Base-by-base conservation (phyloP, 2,329 filamentous ascomycete species). In the Stachybotrys elegans region DNA sequence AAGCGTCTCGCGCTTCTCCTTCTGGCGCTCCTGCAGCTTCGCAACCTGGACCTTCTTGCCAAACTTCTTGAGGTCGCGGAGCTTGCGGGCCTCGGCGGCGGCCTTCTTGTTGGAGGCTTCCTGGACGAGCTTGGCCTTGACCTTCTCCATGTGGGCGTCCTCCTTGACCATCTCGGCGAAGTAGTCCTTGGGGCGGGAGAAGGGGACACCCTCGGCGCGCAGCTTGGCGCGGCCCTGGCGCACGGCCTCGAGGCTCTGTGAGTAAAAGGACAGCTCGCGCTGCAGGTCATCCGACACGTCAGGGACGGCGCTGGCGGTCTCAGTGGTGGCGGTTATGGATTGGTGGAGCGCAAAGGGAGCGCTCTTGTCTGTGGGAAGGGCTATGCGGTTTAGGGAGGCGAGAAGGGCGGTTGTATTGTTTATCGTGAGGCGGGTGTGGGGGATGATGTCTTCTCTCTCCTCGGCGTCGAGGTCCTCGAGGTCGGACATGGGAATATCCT, bases 141-240 rank as follows among this genome's bases (percentile, higher is more conserved):
- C 88, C 76, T 88, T 91, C 63, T 88, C 88, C 93, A 98, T 98
- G 67, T 96, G 93, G 58, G 94, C 92, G 63, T 98, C 93, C 59
- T 85, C 88, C 80, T 97, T 97, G 59, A 96, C 84, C 91, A 97
- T 98, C 75, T 98, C 93, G 36, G 93, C 93, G 58, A 98, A 98
- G 71, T 95, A 98, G 70, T 98, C 93, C 44, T 81, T 84, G 4
- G 93, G 93, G 9, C 93, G 80, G 22, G 88, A 85, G 69, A 98
- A 98, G 6, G 87, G 80, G 1, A 92, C 78, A 8, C 85, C 85
- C 66, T 96, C 92, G 51, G 85, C 83, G 60, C 87, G 85, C 20
- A 98, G 76, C 49, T 83, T 71, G n/a, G 71, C 65, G 44, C 92
- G 85, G 3, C 81, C 93, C 48, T 80, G 71, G 51, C 83, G 79